Evolutionary conservation across 192 early-diverging fungal species (phyloP), one percentile per base, ranked within the genome.

Genomic region (Coemansia sp.): DNA sequence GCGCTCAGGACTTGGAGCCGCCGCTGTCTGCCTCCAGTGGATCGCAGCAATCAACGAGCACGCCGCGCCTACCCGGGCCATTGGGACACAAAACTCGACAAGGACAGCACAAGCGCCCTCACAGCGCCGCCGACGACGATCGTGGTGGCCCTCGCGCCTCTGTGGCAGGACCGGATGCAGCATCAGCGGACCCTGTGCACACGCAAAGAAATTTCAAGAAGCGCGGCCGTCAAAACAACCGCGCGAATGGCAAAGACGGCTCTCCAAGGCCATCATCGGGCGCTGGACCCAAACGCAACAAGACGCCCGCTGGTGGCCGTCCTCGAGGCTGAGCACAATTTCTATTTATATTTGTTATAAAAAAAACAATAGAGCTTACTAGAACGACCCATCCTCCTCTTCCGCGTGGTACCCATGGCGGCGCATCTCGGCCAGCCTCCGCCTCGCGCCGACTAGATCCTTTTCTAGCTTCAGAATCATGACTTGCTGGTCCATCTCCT

Each of bases 401-500:
- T 73, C 67, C 4, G 86, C 84, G 64, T 90, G 88, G 70, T 97
- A 97, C 10, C 89, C 90, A 67, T 87, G 80, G 76, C 93, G 91
- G 28, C 96, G 89, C 90, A 98, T 95, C 85, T 97, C 96, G 16
- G 93, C 96, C 43, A 99, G 79, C 39, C 89, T 87, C 66, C 92
- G 89, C 64, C 96, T 81, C 23, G 97, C 96, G 63, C 90, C 84
- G 28, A 86, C 87, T 63, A 99, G 81, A 58, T 95, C 95, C 69
- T 95, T 94, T 77, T 99, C 97, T 30, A 98, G 85, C 82, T 97
- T 94, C 69, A 98, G 85, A 61, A 99, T 96, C 82, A 90, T 87
- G 40, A 99, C 97, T 79, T 99, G 96, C 80, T 97, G 96, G 67
- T 96, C 93, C 97, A 98, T 99, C 77, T 98, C 96, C 71, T 89